Percentiles rank a stretch among this genome's conserved stretches.
These are phyloP conservation scores for Xylaria acuta DNA, from an alignment of 495 filamentous ascomycete species.

Conservation along the genomic window DNA sequence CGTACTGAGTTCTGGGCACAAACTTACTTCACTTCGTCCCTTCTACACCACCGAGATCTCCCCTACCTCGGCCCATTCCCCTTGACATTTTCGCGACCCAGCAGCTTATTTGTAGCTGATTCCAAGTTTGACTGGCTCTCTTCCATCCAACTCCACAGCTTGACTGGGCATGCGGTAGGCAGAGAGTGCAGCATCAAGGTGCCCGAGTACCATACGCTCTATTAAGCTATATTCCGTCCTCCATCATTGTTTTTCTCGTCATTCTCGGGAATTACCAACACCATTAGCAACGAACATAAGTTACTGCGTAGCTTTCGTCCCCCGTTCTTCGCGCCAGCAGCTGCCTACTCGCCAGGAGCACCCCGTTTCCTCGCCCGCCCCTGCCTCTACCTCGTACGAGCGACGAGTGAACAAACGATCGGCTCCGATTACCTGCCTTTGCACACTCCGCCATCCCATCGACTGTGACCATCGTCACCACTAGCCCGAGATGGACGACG, in stretches of 20 bases:
- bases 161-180: background rate
- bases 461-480: background rate
- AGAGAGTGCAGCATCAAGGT: background rate
- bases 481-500: conserved; percentile 69
- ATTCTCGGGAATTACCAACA: background rate
- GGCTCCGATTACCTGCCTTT: background rate
- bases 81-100: background rate
- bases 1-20: background rate
- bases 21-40: background rate
- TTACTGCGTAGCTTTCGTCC: background rate
- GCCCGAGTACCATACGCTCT: background rate
- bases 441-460: background rate
- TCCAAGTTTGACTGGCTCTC: background rate
- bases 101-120: background rate
- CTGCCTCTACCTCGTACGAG: background rate
- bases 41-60: background rate
- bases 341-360: background rate
- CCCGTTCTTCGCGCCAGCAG: background rate
- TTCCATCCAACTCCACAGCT: background rate
- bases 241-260: background rate
- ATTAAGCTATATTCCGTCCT: background rate
- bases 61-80: background rate
- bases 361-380: background rate
- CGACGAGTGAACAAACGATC: conserved; percentile 1
- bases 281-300: background rate